Evolutionary conservation across 139 green algal species (phyloP), one percentile per base, ranked within the genome.

Genomic region (Zygnema circumcarinatum): DNA sequence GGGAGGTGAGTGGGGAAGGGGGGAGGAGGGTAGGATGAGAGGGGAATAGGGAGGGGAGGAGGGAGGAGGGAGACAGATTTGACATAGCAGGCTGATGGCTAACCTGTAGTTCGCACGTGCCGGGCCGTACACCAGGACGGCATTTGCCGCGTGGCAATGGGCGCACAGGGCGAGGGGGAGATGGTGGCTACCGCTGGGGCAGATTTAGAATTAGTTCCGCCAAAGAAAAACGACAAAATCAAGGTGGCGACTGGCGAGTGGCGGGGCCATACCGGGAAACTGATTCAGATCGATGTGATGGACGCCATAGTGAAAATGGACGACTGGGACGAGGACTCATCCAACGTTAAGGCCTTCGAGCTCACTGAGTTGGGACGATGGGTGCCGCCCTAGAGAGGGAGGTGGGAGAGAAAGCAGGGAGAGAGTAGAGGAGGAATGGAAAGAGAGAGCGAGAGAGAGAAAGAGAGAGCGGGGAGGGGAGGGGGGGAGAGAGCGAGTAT

Each of bases 281-380:
- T 91, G 29, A 91, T 90, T 25, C 74, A 76, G 0, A 87, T 90
- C 25, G 83, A 91, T 53, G 83, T 20, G 0, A 32, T 25, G 0
- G 87, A 91, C 7, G 87, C 81, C 29, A 91, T 91, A 52, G 87
- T 91, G 0, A 90, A 91, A 74, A 32, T 91, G 83, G 87, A 86
- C 35, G 83, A 87, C 33, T 86, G 73, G 75, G 38, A 89, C 85
- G 32, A 75, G 69, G 79, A 89, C 84, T 82, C 80, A 67, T 29
- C 35, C 22, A 42, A 89, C 86, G 78, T 85, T 25, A 85, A 85
- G 78, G 40, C 41, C 0, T 32, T 88, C 38, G 73, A 88, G 22
- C 72, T 88, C 25, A 87, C 38, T 20, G 56, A 47, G 31, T 22
- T 88, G 29, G 83, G 83, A 21, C 54, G 67, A 41, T 53, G 79